Evolutionary conservation across 768 basidiomycete species (phyloP).

Genomic region (Suillus brevipes): DNA sequence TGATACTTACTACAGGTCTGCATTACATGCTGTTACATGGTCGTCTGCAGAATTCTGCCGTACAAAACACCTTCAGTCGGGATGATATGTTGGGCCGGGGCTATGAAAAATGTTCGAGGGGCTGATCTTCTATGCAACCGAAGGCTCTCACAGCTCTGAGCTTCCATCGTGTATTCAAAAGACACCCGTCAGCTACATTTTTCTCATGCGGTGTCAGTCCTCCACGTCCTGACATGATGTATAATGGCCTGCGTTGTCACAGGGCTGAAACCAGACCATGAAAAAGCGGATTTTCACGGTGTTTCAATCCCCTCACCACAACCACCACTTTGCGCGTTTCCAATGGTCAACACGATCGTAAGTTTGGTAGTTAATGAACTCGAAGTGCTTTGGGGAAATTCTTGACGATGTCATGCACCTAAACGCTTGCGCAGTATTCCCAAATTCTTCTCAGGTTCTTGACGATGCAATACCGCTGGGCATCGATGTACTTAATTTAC

Average conservation of each 20-base stretch:
- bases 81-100: background rate
- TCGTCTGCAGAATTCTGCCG: background rate
- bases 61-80: background rate
- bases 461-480: no score
- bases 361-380: background rate
- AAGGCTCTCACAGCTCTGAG: background rate
- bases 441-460: no score
- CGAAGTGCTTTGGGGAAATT: background rate
- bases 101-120: background rate
- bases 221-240: background rate
- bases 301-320: background rate
- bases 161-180: background rate
- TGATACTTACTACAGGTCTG: background rate
- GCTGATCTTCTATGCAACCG: background rate
- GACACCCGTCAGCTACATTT: background rate
- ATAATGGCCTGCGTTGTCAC: background rate
- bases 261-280: background rate
- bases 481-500: no score
- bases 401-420: background rate
- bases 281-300: background rate
- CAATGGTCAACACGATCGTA: background rate
- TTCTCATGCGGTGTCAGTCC: background rate
- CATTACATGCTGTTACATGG: background rate
- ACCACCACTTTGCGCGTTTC: background rate
- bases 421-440: no score